Conservation (phyloP, 2,329 filamentous ascomycete species). For the Alternaria hordeiaustralica region DNA sequence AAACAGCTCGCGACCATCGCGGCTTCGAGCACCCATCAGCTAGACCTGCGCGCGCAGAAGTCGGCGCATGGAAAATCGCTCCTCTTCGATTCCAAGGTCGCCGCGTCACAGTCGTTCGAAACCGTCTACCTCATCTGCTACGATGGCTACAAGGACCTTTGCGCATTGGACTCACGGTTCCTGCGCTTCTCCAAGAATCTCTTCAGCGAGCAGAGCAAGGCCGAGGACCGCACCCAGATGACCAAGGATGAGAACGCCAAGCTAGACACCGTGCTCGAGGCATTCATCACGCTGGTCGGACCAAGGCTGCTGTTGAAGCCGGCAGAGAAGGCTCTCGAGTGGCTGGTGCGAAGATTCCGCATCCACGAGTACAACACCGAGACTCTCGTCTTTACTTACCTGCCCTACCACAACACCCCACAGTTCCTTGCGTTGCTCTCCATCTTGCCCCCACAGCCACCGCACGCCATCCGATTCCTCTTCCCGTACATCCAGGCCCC, state of each 20-base stretch:
- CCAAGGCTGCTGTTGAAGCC: constrained; percentile 81
- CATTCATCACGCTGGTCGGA: constrained; percentile 81
- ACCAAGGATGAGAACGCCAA: constrained; percentile 80
- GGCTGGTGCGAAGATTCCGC: constrained; percentile 89
- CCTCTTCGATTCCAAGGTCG: constrained; percentile 86
- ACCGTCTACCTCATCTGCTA: constrained; percentile 84
- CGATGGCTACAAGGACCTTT: constrained; percentile 91
- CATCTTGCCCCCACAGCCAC: constrained; percentile 79
- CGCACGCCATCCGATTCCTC: constrained; percentile 80
- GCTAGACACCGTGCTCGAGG: constrained; percentile 77
- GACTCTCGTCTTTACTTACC: constrained; percentile 79
- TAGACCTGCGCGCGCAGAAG: constrained; percentile 93
- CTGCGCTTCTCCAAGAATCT: constrained; percentile 74
- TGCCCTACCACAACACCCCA: constrained; percentile 88
- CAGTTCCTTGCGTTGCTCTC: constrained; percentile 86
- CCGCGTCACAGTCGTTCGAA: constrained; percentile 87
- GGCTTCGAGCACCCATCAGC: constrained; percentile 84
- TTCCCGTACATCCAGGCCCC: constrained; percentile 82
- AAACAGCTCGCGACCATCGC: constrained; percentile 94
- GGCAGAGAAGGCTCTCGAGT: constrained; percentile 90
- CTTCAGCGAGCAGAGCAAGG: constrained; percentile 93
- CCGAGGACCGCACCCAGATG: constrained; percentile 86
- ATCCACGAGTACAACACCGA: constrained; percentile 90
- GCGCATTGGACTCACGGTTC: constrained; percentile 83
- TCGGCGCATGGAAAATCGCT: constrained; percentile 91